phyloP scores from a whole-genome alignment of 2,329 filamentous ascomycete genomes.

The Chaetothyriales sp. region DNA sequence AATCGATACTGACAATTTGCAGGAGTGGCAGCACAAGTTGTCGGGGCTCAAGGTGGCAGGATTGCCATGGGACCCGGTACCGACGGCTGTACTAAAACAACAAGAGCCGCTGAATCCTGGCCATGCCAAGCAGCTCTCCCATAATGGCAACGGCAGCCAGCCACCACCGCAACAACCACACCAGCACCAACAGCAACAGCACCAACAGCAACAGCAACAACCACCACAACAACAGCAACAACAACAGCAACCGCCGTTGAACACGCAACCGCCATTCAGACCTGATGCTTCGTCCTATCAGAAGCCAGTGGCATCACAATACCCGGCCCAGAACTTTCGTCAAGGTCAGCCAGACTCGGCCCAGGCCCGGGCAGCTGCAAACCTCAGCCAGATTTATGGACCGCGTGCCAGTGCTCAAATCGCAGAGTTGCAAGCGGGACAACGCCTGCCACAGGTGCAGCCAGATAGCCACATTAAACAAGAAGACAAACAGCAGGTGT shows the following conservation, averaged over 20 bases:
- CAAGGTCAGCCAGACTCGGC: slow-evolving; percentile 17
- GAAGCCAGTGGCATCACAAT: slow-evolving; percentile 1
- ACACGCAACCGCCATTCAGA: slow-evolving; percentile 11
- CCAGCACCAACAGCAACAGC: background rate
- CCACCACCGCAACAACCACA: background rate
- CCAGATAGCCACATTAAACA: slow-evolving; percentile 9
- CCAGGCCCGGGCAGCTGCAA: slow-evolving; percentile 16
- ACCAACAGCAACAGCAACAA: slow-evolving; percentile 11
- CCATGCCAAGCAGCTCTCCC: slow-evolving; percentile 20
- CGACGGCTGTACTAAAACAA: slow-evolving; percentile 41
- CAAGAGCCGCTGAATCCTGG: slow-evolving; percentile 22
- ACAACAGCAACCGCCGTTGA: slow-evolving; percentile 22
- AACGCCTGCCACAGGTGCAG: slow-evolving; percentile 21
- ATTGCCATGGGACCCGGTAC: slow-evolving; percentile 91
- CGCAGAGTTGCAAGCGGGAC: slow-evolving; percentile 18
- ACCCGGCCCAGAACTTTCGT: slow-evolving; percentile 21
- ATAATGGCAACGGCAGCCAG: slow-evolving; percentile 4
- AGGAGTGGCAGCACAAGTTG: slow-evolving; percentile 93
- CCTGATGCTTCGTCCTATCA: slow-evolving; percentile 9
- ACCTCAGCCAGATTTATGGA: slow-evolving; percentile 16
- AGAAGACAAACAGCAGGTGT: slow-evolving; percentile 24
- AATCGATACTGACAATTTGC: background rate
- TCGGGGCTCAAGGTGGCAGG: slow-evolving; percentile 68
- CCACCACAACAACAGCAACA: slow-evolving; percentile 19
- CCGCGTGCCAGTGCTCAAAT: slow-evolving; percentile 17